Evolutionary conservation across 345 rosid species (phyloP), one percentile per base, ranked within the genome.

Genomic region (Arabidopsis suecica): DNA sequence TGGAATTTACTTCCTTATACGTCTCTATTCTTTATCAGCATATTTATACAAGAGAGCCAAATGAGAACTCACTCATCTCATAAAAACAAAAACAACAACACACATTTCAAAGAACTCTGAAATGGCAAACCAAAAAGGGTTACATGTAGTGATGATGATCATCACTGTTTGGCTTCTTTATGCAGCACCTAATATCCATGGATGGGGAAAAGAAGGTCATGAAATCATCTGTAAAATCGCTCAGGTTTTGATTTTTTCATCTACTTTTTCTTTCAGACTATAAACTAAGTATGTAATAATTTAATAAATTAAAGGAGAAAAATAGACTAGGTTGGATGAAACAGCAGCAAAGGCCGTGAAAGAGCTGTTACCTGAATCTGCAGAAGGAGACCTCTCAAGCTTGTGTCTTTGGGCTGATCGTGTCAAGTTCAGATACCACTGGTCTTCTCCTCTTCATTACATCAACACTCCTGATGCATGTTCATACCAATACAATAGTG

Each of bases 131-230:
- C 77, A 78, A 48, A 40, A 13, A 64, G n/a, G 45, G 8, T 48
- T 65, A 56, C 59, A 64, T 32, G 56, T 63, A 5, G 12, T 49
- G 65, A 53, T 69, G 54, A 57, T 78, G 61, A 71, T 78, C 32
- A 49, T 71, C 73, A 41, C 63, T 6, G 7, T 11, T 58, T 71
- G 37, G 73, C 22, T 78, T 78, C 78, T 73, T 54, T 60, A 61
- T 45, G 11, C 32, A 53, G 30, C 74, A 60, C 42, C 78, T 36
- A 68, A 5, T 25, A 59, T 62, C 65, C 60, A 80, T 32, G 84
- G 83, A 1, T 89, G 98, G 97, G 91, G 97, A 32, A 68, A 11
- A 49, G 95, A 91, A 41, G 98, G 97, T n/a, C 97, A 93, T 45
- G 64, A 81, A 32, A 79, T 84, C 34, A 20, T 81, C 44, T 93